Conservation (phyloP, 2,329 filamentous ascomycete species). For the Ascomycota sp. region DNA sequence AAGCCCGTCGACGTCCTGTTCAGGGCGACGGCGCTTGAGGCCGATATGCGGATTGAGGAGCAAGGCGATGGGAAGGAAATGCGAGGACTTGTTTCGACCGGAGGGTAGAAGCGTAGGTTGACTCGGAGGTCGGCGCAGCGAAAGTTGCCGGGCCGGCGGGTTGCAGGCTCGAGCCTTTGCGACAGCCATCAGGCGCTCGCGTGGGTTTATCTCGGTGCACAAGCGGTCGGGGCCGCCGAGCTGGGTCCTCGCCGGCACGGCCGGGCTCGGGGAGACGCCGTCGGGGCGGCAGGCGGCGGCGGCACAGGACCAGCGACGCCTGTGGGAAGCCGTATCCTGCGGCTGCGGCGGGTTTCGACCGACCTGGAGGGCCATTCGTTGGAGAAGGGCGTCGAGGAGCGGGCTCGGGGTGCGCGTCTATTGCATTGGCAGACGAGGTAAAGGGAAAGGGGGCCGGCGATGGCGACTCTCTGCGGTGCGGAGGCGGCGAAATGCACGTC, state of each 20-base stretch:
- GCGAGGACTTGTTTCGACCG: neutral
- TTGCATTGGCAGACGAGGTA: too few relatives aligned
- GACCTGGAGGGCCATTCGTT: constrained; percentile 2
- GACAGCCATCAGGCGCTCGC: too few relatives aligned
- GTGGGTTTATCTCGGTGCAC: too few relatives aligned
- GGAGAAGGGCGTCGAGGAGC: too few relatives aligned
- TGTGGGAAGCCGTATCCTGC: neutral
- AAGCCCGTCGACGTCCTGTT: constrained; percentile 38
- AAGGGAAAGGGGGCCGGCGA: too few relatives aligned
- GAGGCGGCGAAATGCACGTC: too few relatives aligned
- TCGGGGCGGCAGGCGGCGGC: neutral
- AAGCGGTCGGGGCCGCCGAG: too few relatives aligned
- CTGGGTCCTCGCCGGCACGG: too few relatives aligned
- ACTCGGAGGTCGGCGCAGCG: neutral
- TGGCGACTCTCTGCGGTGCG: too few relatives aligned
- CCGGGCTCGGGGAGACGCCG: too few relatives aligned
- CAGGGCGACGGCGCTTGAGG: constrained; percentile 28
- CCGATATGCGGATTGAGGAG: constrained; percentile 5
- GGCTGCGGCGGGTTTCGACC: neutral
- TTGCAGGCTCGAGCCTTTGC: too few relatives aligned
- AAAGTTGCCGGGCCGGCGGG: neutral
- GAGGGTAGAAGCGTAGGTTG: neutral
- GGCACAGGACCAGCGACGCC: neutral
- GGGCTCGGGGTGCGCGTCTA: too few relatives aligned
- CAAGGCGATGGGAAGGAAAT: constrained; percentile 2